Evolutionary conservation across 768 basidiomycete species (phyloP), one percentile per base, ranked within the genome.

Genomic region (Tricholomella constricta): DNA sequence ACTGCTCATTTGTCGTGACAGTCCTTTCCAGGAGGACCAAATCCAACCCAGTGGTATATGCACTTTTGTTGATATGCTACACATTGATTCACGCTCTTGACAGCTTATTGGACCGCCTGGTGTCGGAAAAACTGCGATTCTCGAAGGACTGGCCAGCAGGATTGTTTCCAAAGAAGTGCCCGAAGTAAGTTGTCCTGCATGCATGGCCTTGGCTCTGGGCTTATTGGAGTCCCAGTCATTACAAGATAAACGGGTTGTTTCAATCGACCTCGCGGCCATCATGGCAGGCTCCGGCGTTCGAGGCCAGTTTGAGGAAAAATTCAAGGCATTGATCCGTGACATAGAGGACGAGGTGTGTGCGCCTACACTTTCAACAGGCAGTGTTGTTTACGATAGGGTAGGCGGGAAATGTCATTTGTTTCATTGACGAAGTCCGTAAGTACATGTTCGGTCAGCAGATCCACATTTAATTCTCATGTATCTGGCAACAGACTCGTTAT

Each of bases 391-490:
- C 19, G 37, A 45, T 22, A 23, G 29, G 55, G 17, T 45, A 84
- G 83, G 78, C 80, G 3, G 86, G 89, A 17, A 84, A 88, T 38
- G 85, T 93, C 7, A 95, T 95, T 32, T 93, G 90, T 64, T 96
- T 96, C 71, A 94, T 96, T 48, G 94, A 95, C 60, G 93, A 96
- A 83, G 85, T 96, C 47, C 94, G 89, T 91, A 62, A 72, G 89
- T 85, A 29, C 38, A 20, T n/a, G n/a, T n/a, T n/a, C n/a, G n/a
- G n/a, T n/a, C n/a, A n/a, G n/a, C n/a, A n/a, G n/a, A n/a, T 23
- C 11, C 9, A 17, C 42, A 32, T 32, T 32, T 10, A 10, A 14
- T 14, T 11, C 31, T 3, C 17, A 12, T 15, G 42, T 27, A 9
- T 37, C 29, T 6, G 25, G 17, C 29, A 17, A 31, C 26, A 89